A percentile compares a stretch with the other conserved stretches of the same genome.
Conservation (phyloP, 2,329 filamentous ascomycete species). For the Neocucurbitaria cava region DNA sequence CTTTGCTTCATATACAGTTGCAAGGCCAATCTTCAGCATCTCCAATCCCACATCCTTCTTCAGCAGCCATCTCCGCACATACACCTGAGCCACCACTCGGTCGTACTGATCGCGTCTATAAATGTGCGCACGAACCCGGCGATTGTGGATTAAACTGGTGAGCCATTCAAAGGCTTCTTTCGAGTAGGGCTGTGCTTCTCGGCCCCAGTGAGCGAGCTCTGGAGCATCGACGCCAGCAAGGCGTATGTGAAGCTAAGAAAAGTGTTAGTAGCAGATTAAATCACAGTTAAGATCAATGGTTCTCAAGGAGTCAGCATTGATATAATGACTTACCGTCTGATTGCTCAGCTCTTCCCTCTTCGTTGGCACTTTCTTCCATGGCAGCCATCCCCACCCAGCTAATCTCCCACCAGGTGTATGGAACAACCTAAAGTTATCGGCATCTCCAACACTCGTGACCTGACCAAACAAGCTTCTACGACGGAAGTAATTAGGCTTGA, state of each 20-base stretch:
- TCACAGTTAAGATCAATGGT: neutral
- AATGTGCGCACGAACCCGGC: slow-evolving; percentile 80
- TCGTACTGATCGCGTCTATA: slow-evolving; percentile 91
- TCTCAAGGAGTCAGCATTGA: neutral
- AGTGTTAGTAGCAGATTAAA: slow-evolving; percentile 15
- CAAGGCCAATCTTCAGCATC: slow-evolving; percentile 85
- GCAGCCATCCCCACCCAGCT: slow-evolving; percentile 91
- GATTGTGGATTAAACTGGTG: slow-evolving; percentile 71
- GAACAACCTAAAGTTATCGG: slow-evolving; percentile 92
- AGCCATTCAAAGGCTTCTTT: slow-evolving; percentile 84
- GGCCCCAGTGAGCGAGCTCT: slow-evolving; percentile 90
- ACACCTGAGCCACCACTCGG: slow-evolving; percentile 85
- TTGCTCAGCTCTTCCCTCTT: slow-evolving; percentile 73
- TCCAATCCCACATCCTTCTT: slow-evolving; percentile 84
- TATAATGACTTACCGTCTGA: slow-evolving; percentile 69
- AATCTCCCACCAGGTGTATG: slow-evolving; percentile 91
- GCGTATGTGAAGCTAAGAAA: slow-evolving; percentile 77
- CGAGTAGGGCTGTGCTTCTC: slow-evolving; percentile 82
- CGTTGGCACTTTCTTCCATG: slow-evolving; percentile 71
- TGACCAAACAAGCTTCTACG: slow-evolving; percentile 79
- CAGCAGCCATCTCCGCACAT: slow-evolving; percentile 71
- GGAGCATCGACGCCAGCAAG: slow-evolving; percentile 93
- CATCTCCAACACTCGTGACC: slow-evolving; percentile 95
- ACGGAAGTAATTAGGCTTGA: slow-evolving; percentile 77
- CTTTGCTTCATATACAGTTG: slow-evolving; percentile 94